Conservation (phyloP, 306 rosid genomes). For the Senna tora region DNA sequence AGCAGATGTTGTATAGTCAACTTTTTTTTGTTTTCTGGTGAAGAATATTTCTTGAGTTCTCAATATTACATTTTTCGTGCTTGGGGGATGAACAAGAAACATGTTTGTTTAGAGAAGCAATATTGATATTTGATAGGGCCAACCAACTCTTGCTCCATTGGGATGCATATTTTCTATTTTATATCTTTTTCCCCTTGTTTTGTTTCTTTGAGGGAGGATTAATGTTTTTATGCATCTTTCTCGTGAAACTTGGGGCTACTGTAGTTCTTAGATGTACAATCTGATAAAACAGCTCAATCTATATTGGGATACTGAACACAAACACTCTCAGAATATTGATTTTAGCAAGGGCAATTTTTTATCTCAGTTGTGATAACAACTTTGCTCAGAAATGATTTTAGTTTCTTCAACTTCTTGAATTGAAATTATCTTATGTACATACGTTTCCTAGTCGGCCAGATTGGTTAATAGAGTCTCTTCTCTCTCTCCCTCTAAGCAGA, state of each 20-base stretch:
- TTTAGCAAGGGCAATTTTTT: neutral
- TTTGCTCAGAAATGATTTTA: neutral
- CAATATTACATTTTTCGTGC: neutral
- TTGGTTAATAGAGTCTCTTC: constrained; percentile 23
- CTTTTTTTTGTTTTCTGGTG: too few relatives aligned
- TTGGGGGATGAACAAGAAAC: neutral
- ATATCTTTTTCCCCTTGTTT: neutral
- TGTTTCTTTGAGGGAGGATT: neutral
- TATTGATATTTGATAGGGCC: neutral
- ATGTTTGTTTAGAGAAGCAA: constrained; percentile 1
- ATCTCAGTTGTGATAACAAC: neutral
- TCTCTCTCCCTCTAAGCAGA: neutral
- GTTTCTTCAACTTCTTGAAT: constrained; percentile 6
- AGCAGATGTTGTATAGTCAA: constrained; percentile 29
- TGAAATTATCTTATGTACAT: neutral
- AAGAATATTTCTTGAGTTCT: neutral
- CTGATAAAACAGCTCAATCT: constrained; percentile 18
- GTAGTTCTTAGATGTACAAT: neutral
- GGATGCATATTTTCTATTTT: constrained; percentile 1
- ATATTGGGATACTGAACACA: neutral
- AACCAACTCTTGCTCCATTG: neutral
- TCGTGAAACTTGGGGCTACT: constrained; percentile 9
- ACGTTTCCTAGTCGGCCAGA: constrained; percentile 4
- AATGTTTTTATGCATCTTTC: neutral
- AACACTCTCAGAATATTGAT: neutral